These are phyloP conservation scores for Hydnomerulius pinastri DNA, from an alignment of 768 basidiomycete genomes.

Conservation along the genomic window DNA sequence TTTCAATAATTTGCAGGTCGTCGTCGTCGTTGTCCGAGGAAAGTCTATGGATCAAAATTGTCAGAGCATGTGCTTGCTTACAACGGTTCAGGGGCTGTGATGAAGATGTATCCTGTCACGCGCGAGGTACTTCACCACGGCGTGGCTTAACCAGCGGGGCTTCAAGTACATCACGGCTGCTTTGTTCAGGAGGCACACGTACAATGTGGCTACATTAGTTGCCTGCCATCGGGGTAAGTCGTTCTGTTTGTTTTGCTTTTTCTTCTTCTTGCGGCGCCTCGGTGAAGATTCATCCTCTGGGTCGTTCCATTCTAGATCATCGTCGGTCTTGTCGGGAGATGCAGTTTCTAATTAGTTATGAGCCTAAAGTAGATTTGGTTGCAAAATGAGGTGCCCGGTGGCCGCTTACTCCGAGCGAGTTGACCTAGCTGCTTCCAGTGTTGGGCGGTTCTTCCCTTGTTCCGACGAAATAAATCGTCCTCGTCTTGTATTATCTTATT, in stretches of 20 bases:
- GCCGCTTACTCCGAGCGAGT: conserved; percentile 52
- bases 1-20: conserved; percentile 43
- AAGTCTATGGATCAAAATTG: conserved; percentile 25
- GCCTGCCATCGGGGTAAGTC: conserved; percentile 46
- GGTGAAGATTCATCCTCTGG: conserved; percentile 25
- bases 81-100: conserved; percentile 13
- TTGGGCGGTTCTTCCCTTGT: conserved; percentile 53
- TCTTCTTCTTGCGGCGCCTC: conserved; percentile 44
- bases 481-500: conserved; percentile 44
- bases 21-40: conserved; percentile 49
- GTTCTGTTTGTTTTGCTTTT: conserved; percentile 31
- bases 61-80: conserved; percentile 9
- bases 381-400: not conserved
- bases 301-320: conserved; percentile 24
- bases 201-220: conserved; percentile 44
- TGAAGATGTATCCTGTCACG: conserved; percentile 19
- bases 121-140: not conserved
- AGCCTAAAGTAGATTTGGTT: not conserved
- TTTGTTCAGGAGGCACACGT: conserved; percentile 17
- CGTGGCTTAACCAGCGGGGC: not conserved
- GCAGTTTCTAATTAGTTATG: conserved; percentile 22
- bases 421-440: conserved; percentile 64
- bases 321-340: conserved; percentile 20
- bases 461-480: conserved; percentile 72
- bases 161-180: not conserved